Evolutionary conservation across 805 yeast species (phyloP), one percentile per base, ranked within the genome.

Genomic region (Saccharomycopsis guyanensis): DNA sequence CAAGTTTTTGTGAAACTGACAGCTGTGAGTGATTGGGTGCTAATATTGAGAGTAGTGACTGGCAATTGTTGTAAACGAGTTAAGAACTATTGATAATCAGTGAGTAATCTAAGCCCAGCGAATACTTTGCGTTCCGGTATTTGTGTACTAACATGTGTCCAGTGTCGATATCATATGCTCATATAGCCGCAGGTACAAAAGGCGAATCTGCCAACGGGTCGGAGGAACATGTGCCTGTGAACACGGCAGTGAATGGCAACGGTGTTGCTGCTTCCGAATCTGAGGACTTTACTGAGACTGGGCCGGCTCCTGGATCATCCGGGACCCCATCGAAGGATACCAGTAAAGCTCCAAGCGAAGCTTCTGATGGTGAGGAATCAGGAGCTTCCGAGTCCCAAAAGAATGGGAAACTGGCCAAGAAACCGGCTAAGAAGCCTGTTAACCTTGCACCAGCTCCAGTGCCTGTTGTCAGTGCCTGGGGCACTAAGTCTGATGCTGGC

Each of bases 381-480:
- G 29, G 29, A 7, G 44, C 42, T 8, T 16, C 31, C 25, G 13
- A 25, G 3, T n/a, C 23, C 31, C 37, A 12, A 3, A 27, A 19
- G 5, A 31, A 37, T 23, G 35, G 35, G 7, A 37, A 46, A 33
- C 45, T n/a, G 12, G 38, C 24, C 12, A 43, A 43, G 19, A 38
- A 37, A 12, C 4, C 32, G 3, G 38, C 42, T 7, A 43, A 43
- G 31, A 43, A 43, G 29, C 46, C 38, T 35, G 23, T 32, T 25
- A 49, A 46, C 37, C 46, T 50, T 23, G 77, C 80, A 7, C 85
- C 86, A 3, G 86, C 86, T 23, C 85, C 86, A 12, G 69, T 76
- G 24, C 86, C 85, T 29, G 64, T 68, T 42, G 73, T 71, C 35
- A 76, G 71, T 55, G 80, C 80, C n/a, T 80, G 86, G 86, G 75